Conservation (phyloP, 2,329 filamentous ascomycete species). For the Cordyceps militaris region DNA sequence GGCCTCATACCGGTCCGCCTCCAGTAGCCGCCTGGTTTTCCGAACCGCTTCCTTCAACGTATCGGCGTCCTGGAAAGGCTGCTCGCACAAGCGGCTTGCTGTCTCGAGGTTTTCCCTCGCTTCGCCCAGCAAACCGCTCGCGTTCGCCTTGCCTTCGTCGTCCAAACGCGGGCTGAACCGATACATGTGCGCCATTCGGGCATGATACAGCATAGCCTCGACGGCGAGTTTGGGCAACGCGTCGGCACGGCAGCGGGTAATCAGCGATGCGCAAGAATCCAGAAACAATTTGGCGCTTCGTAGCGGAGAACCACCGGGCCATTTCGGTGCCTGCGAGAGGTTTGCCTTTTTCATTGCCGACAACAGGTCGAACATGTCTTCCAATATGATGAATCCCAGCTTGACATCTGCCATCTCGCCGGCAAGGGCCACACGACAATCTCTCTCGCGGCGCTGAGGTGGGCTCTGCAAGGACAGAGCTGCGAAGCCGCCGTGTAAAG, state of each 20-base stretch:
- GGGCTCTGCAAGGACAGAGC: not conserved
- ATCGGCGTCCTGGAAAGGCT: slow-evolving; percentile 13
- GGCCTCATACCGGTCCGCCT: slow-evolving; percentile 30
- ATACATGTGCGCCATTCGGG: not conserved
- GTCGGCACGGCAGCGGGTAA: not conserved
- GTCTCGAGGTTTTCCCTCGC: slow-evolving; percentile 7
- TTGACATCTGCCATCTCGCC: slow-evolving; percentile 9
- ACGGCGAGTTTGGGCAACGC: slow-evolving; percentile 4
- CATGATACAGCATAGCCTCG: slow-evolving; percentile 1
- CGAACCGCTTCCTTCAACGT: slow-evolving; percentile 16
- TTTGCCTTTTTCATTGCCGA: not conserved
- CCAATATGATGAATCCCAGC: not conserved
- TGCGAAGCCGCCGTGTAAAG: not conserved
- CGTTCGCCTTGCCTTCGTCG: not conserved
- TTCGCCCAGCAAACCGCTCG: slow-evolving; percentile 2
- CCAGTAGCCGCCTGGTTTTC: slow-evolving; percentile 20
- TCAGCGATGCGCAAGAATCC: not conserved
- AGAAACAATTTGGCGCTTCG: not conserved
- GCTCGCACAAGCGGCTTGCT: slow-evolving; percentile 7
- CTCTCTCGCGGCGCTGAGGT: not conserved
- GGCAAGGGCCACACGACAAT: slow-evolving; percentile 6
- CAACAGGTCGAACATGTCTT: not conserved
- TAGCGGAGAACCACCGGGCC: slow-evolving; percentile 1
- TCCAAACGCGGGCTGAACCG: not conserved
- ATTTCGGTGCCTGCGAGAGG: not conserved